phyloP scores from a whole-genome alignment of 139 green algal genomes.

The Tetradesmus obliquus region DNA sequence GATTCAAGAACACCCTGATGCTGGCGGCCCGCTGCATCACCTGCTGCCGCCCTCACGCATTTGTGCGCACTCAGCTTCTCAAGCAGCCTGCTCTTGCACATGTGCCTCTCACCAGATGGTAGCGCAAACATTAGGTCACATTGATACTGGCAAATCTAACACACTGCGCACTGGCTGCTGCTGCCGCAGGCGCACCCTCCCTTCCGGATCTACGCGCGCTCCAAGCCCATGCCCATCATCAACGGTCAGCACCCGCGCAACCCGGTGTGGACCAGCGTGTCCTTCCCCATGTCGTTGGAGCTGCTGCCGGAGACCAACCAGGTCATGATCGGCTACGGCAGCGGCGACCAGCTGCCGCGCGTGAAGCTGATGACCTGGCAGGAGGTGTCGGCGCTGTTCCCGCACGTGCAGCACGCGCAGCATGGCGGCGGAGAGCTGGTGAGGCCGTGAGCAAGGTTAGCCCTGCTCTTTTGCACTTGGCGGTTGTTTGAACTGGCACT shows the following conservation, averaged over 20 bases:
- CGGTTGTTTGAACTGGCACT: too few relatives aligned
- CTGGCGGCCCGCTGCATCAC: too few relatives aligned
- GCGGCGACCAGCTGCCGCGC: slow-evolving; percentile 37
- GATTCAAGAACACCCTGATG: too few relatives aligned
- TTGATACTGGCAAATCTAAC: too few relatives aligned
- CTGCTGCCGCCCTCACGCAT: too few relatives aligned
- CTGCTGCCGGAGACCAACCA: slow-evolving; percentile 42
- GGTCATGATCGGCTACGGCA: slow-evolving; percentile 51
- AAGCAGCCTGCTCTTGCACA: too few relatives aligned
- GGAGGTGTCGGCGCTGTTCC: slow-evolving; percentile 46
- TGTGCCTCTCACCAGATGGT: not conserved
- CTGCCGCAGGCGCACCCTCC: slow-evolving; percentile 44
- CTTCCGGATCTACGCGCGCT: slow-evolving; percentile 43
- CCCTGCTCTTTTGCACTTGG: too few relatives aligned
- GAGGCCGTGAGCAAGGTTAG: not conserved
- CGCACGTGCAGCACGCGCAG: slow-evolving; percentile 1
- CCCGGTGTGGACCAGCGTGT: slow-evolving; percentile 45
- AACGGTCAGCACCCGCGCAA: slow-evolving; percentile 50
- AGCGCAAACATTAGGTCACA: too few relatives aligned
- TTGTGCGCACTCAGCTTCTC: too few relatives aligned
- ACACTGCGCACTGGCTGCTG: not conserved
- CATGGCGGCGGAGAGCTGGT: not conserved
- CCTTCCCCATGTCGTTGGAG: slow-evolving; percentile 51
- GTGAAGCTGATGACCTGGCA: slow-evolving; percentile 49
- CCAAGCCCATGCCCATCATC: slow-evolving; percentile 49